These are phyloP conservation scores for Fraxinus xanthoxyloides DNA, from an alignment of 305 asterid genomes.

Conservation along the genomic window DNA sequence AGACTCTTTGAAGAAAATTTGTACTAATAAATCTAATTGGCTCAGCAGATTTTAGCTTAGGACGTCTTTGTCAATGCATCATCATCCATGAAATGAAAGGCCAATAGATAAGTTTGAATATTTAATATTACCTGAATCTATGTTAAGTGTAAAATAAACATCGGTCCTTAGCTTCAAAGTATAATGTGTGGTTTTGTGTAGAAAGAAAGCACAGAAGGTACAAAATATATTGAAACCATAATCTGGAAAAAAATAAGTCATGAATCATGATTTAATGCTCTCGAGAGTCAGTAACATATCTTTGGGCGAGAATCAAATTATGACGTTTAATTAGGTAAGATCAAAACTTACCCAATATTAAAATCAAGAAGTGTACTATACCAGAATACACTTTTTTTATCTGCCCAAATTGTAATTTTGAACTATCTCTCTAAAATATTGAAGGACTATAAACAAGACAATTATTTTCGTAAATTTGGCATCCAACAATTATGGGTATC, in stretches of 20 bases:
- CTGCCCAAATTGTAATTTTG: not conserved
- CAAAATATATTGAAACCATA: not conserved
- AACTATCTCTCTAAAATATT: not conserved
- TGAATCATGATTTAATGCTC: not conserved
- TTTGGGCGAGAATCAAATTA: not conserved
- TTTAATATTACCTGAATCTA: not conserved
- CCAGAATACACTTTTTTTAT: not conserved
- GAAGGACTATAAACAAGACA: not conserved
- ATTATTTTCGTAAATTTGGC: not conserved
- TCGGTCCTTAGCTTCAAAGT: conserved; percentile 33
- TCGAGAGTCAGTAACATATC: not conserved
- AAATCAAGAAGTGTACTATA: not conserved
- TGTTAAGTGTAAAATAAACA: not conserved
- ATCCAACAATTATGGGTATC: not conserved
- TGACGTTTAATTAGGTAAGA: not conserved
- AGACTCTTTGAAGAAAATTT: not conserved
- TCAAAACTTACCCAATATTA: not conserved
- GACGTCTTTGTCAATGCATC: conserved; percentile 20
- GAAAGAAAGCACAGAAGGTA: not conserved
- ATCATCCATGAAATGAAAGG: not conserved
- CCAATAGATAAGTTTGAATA: not conserved
- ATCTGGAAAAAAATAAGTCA: not conserved
- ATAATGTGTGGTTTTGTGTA: not conserved
- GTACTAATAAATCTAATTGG: not conserved
- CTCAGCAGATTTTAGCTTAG: not conserved